Conservation (phyloP, 805 yeast species). For the Lachancea nothofagi region DNA sequence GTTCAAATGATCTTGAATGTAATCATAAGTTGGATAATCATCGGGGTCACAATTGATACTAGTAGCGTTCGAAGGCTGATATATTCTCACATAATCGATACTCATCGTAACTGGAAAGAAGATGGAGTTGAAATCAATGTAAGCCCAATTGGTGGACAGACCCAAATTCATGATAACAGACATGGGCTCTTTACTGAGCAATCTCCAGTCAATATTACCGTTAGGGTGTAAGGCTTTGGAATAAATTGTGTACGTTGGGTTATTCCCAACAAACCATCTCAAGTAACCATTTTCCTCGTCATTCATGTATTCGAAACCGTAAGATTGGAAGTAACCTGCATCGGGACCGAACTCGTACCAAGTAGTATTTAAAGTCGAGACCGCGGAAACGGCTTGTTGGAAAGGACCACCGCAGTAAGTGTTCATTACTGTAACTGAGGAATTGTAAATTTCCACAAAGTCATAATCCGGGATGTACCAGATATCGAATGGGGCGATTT, state of each 20-base stretch:
- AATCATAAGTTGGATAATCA: constrained; percentile 79
- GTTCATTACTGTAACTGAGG: constrained; percentile 70
- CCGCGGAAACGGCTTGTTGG: constrained; percentile 88
- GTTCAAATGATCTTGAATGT: constrained; percentile 61
- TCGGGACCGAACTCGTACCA: constrained; percentile 73
- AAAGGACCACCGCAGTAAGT: constrained; percentile 87
- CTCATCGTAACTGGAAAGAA: constrained; percentile 72
- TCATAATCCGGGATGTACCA: constrained; percentile 92
- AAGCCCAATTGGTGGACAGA: constrained; percentile 87
- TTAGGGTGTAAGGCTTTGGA: constrained; percentile 78
- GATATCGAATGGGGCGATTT: constrained; percentile 88
- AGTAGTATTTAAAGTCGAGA: constrained; percentile 65
- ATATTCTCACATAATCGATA: constrained; percentile 84
- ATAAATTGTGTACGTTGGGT: constrained; percentile 68
- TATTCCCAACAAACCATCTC: constrained; percentile 80
- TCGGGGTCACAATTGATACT: constrained; percentile 80
- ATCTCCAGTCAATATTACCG: constrained; percentile 84
- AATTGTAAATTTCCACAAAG: constrained; percentile 67
- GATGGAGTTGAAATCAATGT: constrained; percentile 81
- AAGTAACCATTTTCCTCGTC: constrained; percentile 69
- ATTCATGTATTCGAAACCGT: constrained; percentile 71
- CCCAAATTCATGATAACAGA: constrained; percentile 82
- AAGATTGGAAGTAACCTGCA: constrained; percentile 57
- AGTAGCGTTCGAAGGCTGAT: constrained; percentile 66
- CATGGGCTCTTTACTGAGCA: constrained; percentile 89